Conservation (phyloP, 2,329 filamentous ascomycete genomes). For the Grosmannia huntii region DNA sequence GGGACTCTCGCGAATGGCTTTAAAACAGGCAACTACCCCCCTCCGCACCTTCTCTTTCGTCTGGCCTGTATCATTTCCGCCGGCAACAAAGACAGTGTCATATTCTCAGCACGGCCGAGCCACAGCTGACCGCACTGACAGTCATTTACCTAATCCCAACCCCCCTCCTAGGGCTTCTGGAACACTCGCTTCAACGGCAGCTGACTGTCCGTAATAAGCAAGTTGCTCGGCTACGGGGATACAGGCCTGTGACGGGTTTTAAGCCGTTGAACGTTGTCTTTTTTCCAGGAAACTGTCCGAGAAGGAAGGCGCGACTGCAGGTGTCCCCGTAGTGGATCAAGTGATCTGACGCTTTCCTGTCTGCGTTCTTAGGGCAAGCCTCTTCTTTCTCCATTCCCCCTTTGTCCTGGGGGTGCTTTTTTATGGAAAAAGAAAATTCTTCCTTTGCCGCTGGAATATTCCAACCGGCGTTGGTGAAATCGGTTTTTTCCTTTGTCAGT, state of each 20-base stretch:
- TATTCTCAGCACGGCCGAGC: too few relatives aligned
- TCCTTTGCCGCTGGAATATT: background rate
- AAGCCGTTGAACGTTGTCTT: background rate
- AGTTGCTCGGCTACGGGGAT: background rate
- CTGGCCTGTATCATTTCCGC: background rate
- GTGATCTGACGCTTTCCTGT: background rate
- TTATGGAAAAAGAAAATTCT: background rate
- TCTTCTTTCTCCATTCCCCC: background rate
- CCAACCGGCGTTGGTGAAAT: background rate
- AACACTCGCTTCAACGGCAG: background rate
- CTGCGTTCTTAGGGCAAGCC: background rate
- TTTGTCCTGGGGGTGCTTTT: background rate
- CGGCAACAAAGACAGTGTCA: too few relatives aligned
- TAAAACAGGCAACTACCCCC: background rate
- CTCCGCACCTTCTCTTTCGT: background rate
- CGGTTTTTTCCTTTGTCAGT: background rate
- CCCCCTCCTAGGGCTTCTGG: background rate
- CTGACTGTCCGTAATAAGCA: background rate
- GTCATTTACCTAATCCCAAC: constrained; percentile 16
- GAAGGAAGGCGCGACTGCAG: background rate
- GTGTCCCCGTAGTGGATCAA: background rate
- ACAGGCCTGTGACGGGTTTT: background rate
- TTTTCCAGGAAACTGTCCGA: background rate
- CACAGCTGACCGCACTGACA: background rate
- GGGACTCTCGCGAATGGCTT: background rate